Conservation (phyloP, 2,329 filamentous ascomycete species). For the Karstenula rhodostoma region DNA sequence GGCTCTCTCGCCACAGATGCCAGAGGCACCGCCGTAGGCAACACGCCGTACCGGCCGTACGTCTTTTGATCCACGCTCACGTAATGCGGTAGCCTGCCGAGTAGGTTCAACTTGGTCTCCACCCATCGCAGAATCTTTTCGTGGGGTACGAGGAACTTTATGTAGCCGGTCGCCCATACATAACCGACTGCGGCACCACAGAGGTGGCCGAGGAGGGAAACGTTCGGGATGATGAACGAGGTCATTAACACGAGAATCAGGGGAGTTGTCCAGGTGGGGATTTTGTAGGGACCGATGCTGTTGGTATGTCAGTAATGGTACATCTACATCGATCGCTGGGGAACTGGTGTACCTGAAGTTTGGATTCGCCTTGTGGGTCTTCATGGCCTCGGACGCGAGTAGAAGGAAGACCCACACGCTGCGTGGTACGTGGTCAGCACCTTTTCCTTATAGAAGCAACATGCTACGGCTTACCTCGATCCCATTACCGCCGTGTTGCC, state of each 20-base stretch:
- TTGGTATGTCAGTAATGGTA: slow-evolving; percentile 33
- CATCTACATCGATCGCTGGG: background rate
- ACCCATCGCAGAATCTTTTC: slow-evolving; percentile 89
- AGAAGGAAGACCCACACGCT: slow-evolving; percentile 95
- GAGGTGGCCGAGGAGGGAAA: slow-evolving; percentile 85
- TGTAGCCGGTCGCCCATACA: slow-evolving; percentile 84
- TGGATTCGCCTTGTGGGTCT: slow-evolving; percentile 83
- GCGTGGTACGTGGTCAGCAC: slow-evolving; percentile 15
- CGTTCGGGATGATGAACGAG: slow-evolving; percentile 78
- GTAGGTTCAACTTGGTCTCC: slow-evolving; percentile 85
- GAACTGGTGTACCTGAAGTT: slow-evolving; percentile 65
- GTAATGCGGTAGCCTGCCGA: slow-evolving; percentile 86
- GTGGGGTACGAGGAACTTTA: slow-evolving; percentile 88
- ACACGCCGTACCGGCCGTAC: slow-evolving; percentile 88
- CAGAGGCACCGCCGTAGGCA: slow-evolving; percentile 62
- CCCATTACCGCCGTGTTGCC: slow-evolving; percentile 80
- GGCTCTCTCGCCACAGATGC: slow-evolving; percentile 24
- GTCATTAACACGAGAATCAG: slow-evolving; percentile 78
- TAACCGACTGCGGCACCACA: slow-evolving; percentile 87
- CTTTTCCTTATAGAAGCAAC: rapidly evolving
- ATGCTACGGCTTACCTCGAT: slow-evolving; percentile 68
- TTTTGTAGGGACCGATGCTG: slow-evolving; percentile 68
- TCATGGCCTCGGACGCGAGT: slow-evolving; percentile 83
- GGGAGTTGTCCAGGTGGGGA: slow-evolving; percentile 93
- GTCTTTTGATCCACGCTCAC: slow-evolving; percentile 96